Conservation (phyloP, 2,329 filamentous ascomycete genomes). For the Alternaria gansuensis region DNA sequence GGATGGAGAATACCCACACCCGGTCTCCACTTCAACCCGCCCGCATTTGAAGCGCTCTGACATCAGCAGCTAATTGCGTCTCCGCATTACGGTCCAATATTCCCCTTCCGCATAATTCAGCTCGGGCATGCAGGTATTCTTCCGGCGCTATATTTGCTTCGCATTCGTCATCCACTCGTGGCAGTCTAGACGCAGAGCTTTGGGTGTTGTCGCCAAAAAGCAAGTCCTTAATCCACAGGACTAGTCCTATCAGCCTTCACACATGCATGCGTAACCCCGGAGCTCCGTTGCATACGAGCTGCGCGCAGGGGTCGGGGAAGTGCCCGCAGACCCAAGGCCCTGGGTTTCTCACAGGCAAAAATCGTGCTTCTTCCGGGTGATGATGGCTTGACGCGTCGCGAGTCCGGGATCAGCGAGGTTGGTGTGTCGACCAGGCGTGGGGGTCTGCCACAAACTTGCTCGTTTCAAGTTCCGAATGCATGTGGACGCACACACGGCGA, state of each 20-base stretch:
- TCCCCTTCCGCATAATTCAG: slow-evolving; percentile 17
- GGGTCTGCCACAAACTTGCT: slow-evolving; percentile 24
- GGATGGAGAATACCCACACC: slow-evolving; percentile 26
- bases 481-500: slow-evolving; percentile 8
- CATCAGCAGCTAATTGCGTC: slow-evolving; percentile 27
- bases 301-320: slow-evolving; percentile 34
- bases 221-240: slow-evolving; percentile 23
- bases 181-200: slow-evolving; percentile 13
- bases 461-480: slow-evolving; percentile 13
- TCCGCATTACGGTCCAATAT: slow-evolving; percentile 17
- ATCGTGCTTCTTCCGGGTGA: slow-evolving; percentile 24
- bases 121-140: slow-evolving; percentile 20
- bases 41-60: slow-evolving; percentile 26
- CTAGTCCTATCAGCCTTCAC: slow-evolving; percentile 17
- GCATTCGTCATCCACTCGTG: slow-evolving; percentile 20
- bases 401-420: slow-evolving; percentile 29
- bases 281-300: slow-evolving; percentile 22
- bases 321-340: slow-evolving; percentile 34
- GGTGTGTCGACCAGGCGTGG: slow-evolving; percentile 23
- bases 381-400: slow-evolving; percentile 18
- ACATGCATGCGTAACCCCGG: slow-evolving; percentile 26
- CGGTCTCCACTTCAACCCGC: slow-evolving; percentile 16
- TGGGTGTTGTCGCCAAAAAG: slow-evolving; percentile 26
- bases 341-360: slow-evolving; percentile 33
- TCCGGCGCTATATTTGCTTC: slow-evolving; percentile 26